Percentiles rank a stretch among this genome's conserved stretches.
These are phyloP conservation scores for Colletotrichum eleusines DNA, from an alignment of 2,329 filamentous ascomycete genomes.

Conservation along the genomic window DNA sequence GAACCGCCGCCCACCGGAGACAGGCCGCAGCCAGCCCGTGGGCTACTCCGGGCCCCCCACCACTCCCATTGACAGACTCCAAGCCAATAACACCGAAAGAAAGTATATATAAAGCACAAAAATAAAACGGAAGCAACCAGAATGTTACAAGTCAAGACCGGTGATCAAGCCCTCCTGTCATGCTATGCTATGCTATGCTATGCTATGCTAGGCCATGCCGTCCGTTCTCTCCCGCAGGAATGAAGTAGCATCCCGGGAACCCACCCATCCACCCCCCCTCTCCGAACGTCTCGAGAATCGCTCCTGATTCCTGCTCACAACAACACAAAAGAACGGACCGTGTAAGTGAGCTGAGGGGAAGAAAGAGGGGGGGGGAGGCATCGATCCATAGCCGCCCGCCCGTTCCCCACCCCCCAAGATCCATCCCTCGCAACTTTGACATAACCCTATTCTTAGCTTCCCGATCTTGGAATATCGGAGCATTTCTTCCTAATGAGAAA, in stretches of 20 bases:
- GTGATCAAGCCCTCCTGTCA: neutral
- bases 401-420: neutral
- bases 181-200: neutral
- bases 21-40: neutral
- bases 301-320: constrained; percentile 6
- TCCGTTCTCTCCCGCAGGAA: neutral
- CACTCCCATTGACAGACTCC: too few species aligned
- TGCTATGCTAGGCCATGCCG: neutral
- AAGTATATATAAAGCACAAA: neutral
- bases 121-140: neutral
- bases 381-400: neutral
- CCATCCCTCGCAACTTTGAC: neutral
- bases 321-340: neutral
- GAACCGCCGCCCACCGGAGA: neutral
- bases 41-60: neutral
- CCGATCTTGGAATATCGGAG: constrained; percentile 1
- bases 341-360: neutral
- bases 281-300: neutral
- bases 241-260: neutral
- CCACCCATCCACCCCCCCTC: too few species aligned
- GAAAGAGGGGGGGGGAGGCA: too few species aligned
- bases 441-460: neutral
- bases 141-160: neutral
- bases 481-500: neutral
- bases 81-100: neutral